These are phyloP conservation scores for Pythium vanterpoolii DNA, from an alignment of 352 stramenopile genomes.

Conservation along the genomic window DNA sequence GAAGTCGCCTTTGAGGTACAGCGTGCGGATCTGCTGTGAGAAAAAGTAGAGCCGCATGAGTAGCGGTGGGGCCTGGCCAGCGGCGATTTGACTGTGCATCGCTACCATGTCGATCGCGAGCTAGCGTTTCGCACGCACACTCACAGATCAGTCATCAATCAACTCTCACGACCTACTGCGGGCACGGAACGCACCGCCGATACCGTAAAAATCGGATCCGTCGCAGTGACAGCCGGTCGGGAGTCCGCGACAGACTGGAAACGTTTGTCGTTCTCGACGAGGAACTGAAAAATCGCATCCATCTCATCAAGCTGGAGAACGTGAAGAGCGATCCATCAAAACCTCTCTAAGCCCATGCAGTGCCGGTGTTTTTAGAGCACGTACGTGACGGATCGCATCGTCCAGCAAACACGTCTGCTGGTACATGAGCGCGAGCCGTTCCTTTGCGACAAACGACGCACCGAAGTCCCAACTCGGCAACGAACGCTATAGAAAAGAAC, in stretches of 20 bases:
- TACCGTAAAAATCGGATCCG: constrained; percentile 50
- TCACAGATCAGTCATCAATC: too few species aligned
- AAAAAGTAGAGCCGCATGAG: constrained; percentile 77
- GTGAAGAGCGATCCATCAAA: neutral
- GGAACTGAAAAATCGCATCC: constrained; percentile 61
- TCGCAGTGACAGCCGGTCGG: constrained; percentile 15
- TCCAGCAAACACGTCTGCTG: constrained; percentile 82
- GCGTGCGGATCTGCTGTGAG: constrained; percentile 66
- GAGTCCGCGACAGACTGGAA: neutral
- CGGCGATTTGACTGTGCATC: constrained; percentile 50
- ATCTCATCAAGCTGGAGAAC: constrained; percentile 66
- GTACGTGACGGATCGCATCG: constrained; percentile 77
- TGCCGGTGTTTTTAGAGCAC: neutral
- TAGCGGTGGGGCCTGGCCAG: constrained; percentile 43
- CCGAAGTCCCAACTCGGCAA: constrained; percentile 67
- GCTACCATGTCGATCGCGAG: constrained; percentile 51
- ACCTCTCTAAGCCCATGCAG: neutral
- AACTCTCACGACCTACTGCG: too few species aligned
- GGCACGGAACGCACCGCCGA: constrained; percentile 63
- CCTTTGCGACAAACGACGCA: constrained; percentile 77
- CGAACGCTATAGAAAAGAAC: constrained; percentile 27
- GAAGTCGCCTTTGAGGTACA: constrained; percentile 74
- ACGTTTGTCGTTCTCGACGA: constrained; percentile 22
- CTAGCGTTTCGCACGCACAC: constrained; percentile 34
- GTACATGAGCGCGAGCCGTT: constrained; percentile 78